These are phyloP conservation scores for Penicillium pulvis DNA, from an alignment of 495 filamentous ascomycete genomes.

Conservation along the genomic window DNA sequence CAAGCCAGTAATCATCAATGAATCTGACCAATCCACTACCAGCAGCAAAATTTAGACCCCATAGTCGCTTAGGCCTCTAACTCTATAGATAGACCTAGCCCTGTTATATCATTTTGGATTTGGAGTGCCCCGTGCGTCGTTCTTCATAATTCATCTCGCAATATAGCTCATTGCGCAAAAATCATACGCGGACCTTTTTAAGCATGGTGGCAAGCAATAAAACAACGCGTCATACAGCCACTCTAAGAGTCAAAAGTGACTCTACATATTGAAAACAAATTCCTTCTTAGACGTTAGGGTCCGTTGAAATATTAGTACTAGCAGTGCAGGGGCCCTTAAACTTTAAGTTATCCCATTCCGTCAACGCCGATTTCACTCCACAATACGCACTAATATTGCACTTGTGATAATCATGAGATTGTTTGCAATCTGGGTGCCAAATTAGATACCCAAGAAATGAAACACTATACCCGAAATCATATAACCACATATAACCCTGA, in stretches of 20 bases:
- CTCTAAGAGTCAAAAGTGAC: too few relatives aligned
- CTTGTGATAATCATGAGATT: background rate
- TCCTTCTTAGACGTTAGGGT: too few relatives aligned
- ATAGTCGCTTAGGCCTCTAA: background rate
- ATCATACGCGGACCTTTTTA: background rate
- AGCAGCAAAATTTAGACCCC: background rate
- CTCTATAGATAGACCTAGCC: background rate
- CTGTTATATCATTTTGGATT: background rate
- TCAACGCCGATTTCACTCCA: background rate
- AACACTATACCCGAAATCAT: background rate
- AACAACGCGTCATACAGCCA: too few relatives aligned
- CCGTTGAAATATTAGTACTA: too few relatives aligned
- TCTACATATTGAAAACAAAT: too few relatives aligned
- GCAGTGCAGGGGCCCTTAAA: too few relatives aligned
- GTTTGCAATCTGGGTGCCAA: background rate
- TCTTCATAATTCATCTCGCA: background rate
- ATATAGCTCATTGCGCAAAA: background rate
- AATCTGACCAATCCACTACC: background rate
- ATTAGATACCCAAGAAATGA: background rate
- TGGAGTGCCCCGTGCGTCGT: background rate
- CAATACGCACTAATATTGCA: background rate
- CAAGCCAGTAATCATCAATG: background rate
- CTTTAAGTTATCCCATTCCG: background rate
- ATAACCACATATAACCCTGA: background rate
- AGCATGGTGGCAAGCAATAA: background rate